Base-by-base conservation (phyloP, 2,329 filamentous ascomycete genomes). In the Diaporthe citri region DNA sequence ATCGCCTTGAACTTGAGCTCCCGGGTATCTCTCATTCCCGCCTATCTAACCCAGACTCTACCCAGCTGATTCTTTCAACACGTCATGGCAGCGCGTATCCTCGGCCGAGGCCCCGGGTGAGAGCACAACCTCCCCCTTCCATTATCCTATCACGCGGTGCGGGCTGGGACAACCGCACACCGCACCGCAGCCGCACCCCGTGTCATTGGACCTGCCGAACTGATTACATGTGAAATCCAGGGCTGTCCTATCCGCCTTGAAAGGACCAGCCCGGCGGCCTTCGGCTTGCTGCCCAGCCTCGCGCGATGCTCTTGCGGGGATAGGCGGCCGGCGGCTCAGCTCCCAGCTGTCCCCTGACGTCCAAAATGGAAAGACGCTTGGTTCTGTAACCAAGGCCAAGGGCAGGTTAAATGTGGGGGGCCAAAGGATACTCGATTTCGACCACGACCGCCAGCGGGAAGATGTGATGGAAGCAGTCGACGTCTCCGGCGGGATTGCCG, bases 21-120 rank as follows among this genome's bases (percentile, higher is more conserved):
- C 31, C 31, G 10, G 43, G 8, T 3, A 39, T 39, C 13, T 39
- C 8, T n/a, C 17, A 13, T 39, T 15, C 13, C 64, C 25, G 15
- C n/a, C n/a, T 13, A 3, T 20, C 13, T 9, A 12, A 28, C 39
- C 28, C 4, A 20, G 36, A 12, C 12, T n/a, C 28, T 20, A 56
- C 10, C 12, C 36, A 25, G 36, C 46, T 28, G 6, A 25, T 20
- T 55, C 13, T 41, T n/a, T n/a, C 31, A 48, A n/a, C 15, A 46
- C 25, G 59, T 4, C 52, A 71, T 31, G 34, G 46, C 71, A 28
- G 69, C 67, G 56, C 66, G 71, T 28, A 12, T 64, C 12, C 55
- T 60, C 28, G 41, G 31, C 8, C n/a, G 67, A 51, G 71, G 55
- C 52, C 46, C 60, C 34, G 73, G 71, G 74, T 73, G 62, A 75